Base-by-base conservation (phyloP, 805 yeast species). In the Lachancea waltii region DNA sequence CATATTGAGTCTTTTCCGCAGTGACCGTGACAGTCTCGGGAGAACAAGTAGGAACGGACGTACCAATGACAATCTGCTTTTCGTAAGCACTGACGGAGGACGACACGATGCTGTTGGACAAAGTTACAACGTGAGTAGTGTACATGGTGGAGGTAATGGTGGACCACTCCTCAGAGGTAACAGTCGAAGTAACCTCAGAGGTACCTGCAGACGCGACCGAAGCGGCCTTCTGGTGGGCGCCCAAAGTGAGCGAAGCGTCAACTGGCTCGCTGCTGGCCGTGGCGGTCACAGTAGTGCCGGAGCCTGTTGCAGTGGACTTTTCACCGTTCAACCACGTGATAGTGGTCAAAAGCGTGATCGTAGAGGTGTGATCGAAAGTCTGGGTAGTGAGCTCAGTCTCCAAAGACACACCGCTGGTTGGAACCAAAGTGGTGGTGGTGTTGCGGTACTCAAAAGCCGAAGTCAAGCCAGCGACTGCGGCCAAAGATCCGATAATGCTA, bases 111-210 rank as follows among this genome's bases (percentile, higher is more conserved):
- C 33, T 35, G 38, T 29, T 35, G 13, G 46, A 34, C 14, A 45
- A 25, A 15, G 35, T 31, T 19, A 48, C 24, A 15, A 45, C 48
- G 3, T 53, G 33, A 17, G 56, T 50, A 28, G 45, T 39, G 31
- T 36, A 38, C 21, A 48, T 35, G 17, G 51, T 47, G 26, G 49
- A 41, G 6, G 57, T 51, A 29, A 50, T 33, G 21, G 56, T 52
- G 4, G 59, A 51, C 26, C 52, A 48, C 15, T 33, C 13, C 19
- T 42, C 45, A 10, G 36, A 27, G 17, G 45, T 13, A n/a, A n/a
- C n/a, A n/a, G n/a, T n/a, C 10, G 35, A 25, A 19, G 36, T 15
- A 13, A 10, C 10, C 10, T 15, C 33, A 9, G 19, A 14, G 33
- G 22, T 17, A 13, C n/a, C n/a, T n/a, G 37, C 23, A 14, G 32